Percentiles rank a stretch among this genome's conserved stretches.
These are phyloP conservation scores for Letharia lupina DNA, from an alignment of 495 filamentous ascomycete species.

Conservation along the genomic window DNA sequence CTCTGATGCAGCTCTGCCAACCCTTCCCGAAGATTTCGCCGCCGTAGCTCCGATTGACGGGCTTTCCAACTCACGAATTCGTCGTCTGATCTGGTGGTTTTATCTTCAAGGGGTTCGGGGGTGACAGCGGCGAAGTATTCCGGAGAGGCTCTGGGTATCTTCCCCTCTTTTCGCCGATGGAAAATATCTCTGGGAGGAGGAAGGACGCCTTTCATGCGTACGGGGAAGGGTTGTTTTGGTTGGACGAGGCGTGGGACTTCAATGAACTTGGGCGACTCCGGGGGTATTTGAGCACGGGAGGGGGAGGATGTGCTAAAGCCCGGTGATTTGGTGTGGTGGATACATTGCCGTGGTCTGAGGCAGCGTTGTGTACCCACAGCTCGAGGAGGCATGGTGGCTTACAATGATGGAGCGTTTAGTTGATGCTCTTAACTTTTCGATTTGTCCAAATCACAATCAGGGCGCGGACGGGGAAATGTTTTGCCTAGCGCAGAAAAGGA, in stretches of 20 bases:
- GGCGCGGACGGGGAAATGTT: not conserved
- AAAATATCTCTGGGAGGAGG: constrained; percentile 64
- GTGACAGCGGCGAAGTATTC: constrained; percentile 44
- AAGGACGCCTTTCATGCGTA: constrained; percentile 58
- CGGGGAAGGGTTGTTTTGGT: constrained; percentile 38
- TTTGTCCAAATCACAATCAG: no score
- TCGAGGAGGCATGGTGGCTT: constrained; percentile 18
- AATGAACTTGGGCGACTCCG: constrained; percentile 68
- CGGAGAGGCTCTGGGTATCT: constrained; percentile 42
- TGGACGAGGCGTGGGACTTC: constrained; percentile 51
- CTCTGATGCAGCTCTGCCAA: constrained; percentile 49
- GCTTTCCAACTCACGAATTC: constrained; percentile 55
- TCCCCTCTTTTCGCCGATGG: constrained; percentile 29
- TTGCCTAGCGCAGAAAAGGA: constrained; percentile 3
- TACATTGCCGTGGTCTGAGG: constrained; percentile 1
- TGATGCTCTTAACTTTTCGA: not conserved
- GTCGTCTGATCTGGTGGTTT: constrained; percentile 27
- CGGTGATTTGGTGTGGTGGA: not conserved
- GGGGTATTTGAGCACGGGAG: constrained; percentile 34
- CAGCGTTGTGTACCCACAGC: constrained; percentile 2
- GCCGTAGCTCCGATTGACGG: constrained; percentile 49
- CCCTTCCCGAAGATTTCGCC: constrained; percentile 57
- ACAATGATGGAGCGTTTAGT: not conserved
- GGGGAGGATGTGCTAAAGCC: constrained; percentile 16
- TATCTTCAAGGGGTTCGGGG: constrained; percentile 31